Evolutionary conservation across 495 filamentous ascomycete species (phyloP).

Genomic region (Daldinia decipiens): DNA sequence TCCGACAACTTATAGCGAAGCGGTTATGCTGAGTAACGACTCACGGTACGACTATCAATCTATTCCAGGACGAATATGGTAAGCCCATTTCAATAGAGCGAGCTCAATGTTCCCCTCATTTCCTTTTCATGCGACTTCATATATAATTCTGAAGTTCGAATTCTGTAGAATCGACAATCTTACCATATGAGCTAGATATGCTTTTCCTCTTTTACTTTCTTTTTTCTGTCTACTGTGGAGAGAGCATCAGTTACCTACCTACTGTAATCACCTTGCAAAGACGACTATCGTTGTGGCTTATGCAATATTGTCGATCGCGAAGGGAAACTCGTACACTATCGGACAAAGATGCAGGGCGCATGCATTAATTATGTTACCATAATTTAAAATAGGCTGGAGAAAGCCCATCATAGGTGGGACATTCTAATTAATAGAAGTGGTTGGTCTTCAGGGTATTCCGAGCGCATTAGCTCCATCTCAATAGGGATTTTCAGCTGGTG

Average conservation of each 20-base stretch:
- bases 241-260: slow-evolving; percentile 22
- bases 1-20: slow-evolving; percentile 36
- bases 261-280: slow-evolving; percentile 9
- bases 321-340: slow-evolving; percentile 30
- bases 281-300: slow-evolving; percentile 31
- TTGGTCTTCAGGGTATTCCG: background rate
- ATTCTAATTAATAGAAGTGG: background rate
- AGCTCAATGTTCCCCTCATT: background rate
- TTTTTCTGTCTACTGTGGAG: slow-evolving; percentile 18
- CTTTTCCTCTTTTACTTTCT: background rate
- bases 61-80: background rate
- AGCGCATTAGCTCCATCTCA: background rate
- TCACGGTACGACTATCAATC: slow-evolving; percentile 2
- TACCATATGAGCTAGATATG: background rate
- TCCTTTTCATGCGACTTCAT: background rate
- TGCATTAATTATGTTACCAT: background rate
- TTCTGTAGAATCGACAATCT: background rate
- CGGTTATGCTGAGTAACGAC: slow-evolving; percentile 31
- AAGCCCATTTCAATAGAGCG: background rate
- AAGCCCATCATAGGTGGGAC: background rate
- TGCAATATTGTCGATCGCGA: slow-evolving; percentile 27
- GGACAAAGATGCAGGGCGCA: slow-evolving; percentile 19
- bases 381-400: background rate
- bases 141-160: background rate
- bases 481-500: background rate